Evolutionary conservation across 176 grass and related monocot genomes (phyloP).

Genomic region (barley (Hordeum vulgare)): DNA sequence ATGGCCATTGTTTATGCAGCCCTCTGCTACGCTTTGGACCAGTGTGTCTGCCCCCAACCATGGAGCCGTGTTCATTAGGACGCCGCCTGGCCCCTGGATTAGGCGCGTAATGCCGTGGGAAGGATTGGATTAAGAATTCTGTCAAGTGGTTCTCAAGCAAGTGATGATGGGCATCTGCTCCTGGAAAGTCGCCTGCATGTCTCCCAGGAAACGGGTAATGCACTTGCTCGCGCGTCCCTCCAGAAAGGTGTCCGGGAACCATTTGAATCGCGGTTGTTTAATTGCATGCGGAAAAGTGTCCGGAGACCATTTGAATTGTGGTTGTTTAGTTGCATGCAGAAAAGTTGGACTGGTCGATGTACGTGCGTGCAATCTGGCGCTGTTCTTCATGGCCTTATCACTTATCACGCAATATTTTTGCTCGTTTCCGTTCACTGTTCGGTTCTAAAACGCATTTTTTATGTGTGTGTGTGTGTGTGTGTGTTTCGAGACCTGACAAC

Average conservation of each 20-base stretch:
- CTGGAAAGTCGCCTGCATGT: slow-evolving; percentile 36
- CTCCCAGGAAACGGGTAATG: slow-evolving; percentile 27
- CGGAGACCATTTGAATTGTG: not conserved
- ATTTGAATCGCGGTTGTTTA: slow-evolving; percentile 2
- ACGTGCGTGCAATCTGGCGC: too few relatives aligned
- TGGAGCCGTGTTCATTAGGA: slow-evolving; percentile 28
- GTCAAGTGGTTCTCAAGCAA: slow-evolving; percentile 13
- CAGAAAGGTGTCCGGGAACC: not conserved
- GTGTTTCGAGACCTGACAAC: not conserved
- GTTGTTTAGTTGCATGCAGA: slow-evolving; percentile 3
- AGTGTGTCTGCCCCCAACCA: slow-evolving; percentile 35
- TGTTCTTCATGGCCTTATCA: not conserved
- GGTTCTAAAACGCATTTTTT: not conserved
- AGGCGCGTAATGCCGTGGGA: slow-evolving; percentile 24
- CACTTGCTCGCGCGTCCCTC: slow-evolving; percentile 21
- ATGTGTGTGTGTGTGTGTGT: too few relatives aligned
- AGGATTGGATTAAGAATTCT: slow-evolving; percentile 29
- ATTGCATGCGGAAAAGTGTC: not conserved
- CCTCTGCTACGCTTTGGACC: slow-evolving; percentile 18
- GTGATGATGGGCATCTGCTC: not conserved
- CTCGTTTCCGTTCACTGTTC: not conserved
- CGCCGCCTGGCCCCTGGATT: slow-evolving; percentile 38
- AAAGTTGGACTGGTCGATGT: not conserved
- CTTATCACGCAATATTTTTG: not conserved
- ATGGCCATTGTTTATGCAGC: slow-evolving; percentile 25